phyloP scores from a whole-genome alignment of 768 basidiomycete genomes.

The Dacryopinax spathularia region DNA sequence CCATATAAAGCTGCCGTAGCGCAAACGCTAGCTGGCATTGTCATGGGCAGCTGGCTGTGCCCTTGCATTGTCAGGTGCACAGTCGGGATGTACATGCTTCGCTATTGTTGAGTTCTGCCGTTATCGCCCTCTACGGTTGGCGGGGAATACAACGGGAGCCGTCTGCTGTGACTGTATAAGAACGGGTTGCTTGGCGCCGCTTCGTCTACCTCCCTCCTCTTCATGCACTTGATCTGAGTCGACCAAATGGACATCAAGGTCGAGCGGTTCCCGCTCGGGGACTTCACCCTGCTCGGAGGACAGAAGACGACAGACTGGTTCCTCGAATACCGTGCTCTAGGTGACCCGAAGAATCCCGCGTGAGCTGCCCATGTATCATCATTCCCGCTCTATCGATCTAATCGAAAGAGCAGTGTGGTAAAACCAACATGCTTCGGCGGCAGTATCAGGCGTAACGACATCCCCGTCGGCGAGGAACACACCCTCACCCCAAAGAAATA shows the following conservation, averaged over 20 bases:
- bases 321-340: neutral
- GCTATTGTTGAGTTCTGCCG: neutral
- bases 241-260: neutral
- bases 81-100: neutral
- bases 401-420: neutral
- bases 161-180: neutral
- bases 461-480: neutral
- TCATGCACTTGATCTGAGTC: too few relatives aligned
- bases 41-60: neutral
- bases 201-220: too few relatives aligned
- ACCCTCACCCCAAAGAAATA: neutral
- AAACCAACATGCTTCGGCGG: conserved; percentile 4
- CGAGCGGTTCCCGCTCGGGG: conserved; percentile 1
- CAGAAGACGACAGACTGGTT: neutral
- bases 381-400: neutral
- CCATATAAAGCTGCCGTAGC: neutral
- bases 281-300: neutral
- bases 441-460: neutral
- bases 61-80: neutral
- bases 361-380: neutral
- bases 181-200: neutral
- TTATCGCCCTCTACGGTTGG: neutral
- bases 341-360: neutral
- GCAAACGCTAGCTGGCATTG: neutral
- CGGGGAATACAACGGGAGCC: neutral